Conservation (phyloP, 805 yeast species). For the Lachancea thermotolerans region DNA sequence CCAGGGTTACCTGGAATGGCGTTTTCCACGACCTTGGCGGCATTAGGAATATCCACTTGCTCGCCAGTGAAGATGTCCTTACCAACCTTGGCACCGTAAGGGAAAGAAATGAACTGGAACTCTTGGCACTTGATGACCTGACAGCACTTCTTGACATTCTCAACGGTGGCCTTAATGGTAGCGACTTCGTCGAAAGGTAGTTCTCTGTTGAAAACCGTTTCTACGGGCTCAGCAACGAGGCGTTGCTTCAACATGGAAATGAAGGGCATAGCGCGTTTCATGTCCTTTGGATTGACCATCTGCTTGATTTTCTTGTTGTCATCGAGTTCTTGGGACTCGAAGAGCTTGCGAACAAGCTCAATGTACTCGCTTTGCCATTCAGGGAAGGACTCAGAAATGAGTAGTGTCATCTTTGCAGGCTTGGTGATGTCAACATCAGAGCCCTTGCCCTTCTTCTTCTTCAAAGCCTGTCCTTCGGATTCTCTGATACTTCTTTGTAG, state of each 20-base stretch:
- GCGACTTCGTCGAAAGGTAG: conserved; percentile 74
- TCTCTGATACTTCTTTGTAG: conserved; percentile 84
- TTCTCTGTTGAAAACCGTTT: conserved; percentile 82
- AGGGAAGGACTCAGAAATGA: conserved; percentile 77
- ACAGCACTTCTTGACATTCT: conserved; percentile 57
- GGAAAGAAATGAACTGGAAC: conserved; percentile 55
- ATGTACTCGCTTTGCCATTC: conserved; percentile 85
- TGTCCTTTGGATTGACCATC: conserved; percentile 69
- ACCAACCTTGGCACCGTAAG: conserved; percentile 58
- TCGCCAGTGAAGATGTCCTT: conserved; percentile 61
- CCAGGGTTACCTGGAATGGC: conserved; percentile 96
- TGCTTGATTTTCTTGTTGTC: conserved; percentile 61
- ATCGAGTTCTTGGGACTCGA: conserved; percentile 54
- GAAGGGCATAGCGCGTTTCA: conserved; percentile 98
- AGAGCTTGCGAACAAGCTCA: conserved; percentile 70
- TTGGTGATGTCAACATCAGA: conserved; percentile 66
- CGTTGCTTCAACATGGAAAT: conserved; percentile 80
- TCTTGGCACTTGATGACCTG: conserved; percentile 49
- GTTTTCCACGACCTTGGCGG: conserved; percentile 64
- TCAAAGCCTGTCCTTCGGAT: conserved; percentile 77
- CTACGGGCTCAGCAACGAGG: conserved; percentile 59
- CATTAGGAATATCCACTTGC: conserved; percentile 52
- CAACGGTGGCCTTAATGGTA: conserved; percentile 49
- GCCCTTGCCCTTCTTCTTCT: conserved; percentile 80
- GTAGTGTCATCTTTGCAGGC: conserved; percentile 69